Evolutionary conservation across 257 asterid species (phyloP).

Genomic region (Cynanchum wilfordii): DNA sequence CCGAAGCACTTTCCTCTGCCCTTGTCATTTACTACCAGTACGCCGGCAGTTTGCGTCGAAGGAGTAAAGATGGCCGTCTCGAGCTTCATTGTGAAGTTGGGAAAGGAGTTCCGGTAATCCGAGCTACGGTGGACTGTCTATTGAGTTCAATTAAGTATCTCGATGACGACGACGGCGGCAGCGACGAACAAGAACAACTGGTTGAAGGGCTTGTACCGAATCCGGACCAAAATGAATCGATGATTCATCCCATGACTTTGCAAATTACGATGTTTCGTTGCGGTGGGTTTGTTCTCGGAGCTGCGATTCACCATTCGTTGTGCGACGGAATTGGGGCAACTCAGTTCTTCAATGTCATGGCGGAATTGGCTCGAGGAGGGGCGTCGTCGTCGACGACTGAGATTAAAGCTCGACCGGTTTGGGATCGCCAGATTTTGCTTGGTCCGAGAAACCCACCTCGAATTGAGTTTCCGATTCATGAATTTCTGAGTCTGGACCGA

Average conservation of each 20-base stretch:
- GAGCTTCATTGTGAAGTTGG: constrained; percentile 52
- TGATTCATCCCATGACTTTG: constrained; percentile 44
- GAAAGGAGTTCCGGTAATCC: constrained; percentile 53
- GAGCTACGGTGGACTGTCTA: constrained; percentile 33
- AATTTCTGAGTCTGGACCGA: constrained; percentile 43
- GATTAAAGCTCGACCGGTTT: constrained; percentile 45
- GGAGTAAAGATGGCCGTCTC: constrained; percentile 47
- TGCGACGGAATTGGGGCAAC: constrained; percentile 84
- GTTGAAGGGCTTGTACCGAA: constrained; percentile 47
- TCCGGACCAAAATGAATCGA: constrained; percentile 32
- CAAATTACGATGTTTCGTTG: constrained; percentile 61
- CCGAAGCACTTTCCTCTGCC: constrained; percentile 57
- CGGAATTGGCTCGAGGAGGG: constrained; percentile 63
- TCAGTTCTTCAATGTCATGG: constrained; percentile 59
- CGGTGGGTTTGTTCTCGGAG: constrained; percentile 78
- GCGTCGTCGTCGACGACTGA: background rate
- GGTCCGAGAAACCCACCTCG: constrained; percentile 57
- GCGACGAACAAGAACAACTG: constrained; percentile 23
- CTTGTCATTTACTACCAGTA: constrained; percentile 55
- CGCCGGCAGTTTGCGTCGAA: constrained; percentile 47
- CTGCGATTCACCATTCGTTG: constrained; percentile 57
- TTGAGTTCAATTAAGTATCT: constrained; percentile 36
- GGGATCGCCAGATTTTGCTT: constrained; percentile 57
- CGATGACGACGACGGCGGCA: constrained; percentile 23
- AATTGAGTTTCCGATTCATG: constrained; percentile 46